Evolutionary conservation across 108 stramenopile genomes (phyloP).

Genomic region (Pseudonitzschia pungens): DNA sequence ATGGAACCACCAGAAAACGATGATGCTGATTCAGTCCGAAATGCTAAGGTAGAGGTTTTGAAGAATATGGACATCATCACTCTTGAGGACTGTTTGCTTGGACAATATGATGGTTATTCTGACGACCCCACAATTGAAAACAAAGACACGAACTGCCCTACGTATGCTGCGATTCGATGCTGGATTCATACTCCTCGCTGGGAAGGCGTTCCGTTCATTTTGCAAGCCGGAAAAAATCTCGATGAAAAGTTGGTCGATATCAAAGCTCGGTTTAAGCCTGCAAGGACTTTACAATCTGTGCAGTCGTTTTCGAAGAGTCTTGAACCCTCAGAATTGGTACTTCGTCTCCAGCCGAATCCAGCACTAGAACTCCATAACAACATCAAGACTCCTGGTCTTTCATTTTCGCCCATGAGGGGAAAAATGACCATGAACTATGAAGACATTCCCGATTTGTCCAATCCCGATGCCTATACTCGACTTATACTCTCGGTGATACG

Average conservation of each 20-base stretch:
- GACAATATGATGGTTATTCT: constrained; percentile 93
- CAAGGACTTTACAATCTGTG: constrained; percentile 53
- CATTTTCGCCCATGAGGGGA: constrained; percentile 56
- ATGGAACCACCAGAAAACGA: constrained; percentile 77
- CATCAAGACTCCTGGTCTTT: constrained; percentile 92
- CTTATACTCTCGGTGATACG: constrained; percentile 93
- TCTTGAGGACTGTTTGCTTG: constrained; percentile 84
- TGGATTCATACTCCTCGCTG: constrained; percentile 93
- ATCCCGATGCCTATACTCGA: constrained; percentile 95
- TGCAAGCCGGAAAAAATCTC: constrained; percentile 97
- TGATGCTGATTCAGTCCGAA: constrained; percentile 75
- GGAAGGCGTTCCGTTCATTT: constrained; percentile 95
- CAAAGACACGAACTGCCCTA: constrained; percentile 86
- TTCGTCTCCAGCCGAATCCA: constrained; percentile 88
- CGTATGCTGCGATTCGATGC: constrained; percentile 85
- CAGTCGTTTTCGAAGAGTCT: constrained; percentile 19
- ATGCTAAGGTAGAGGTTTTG: constrained; percentile 92
- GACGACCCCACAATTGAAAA: constrained; percentile 86
- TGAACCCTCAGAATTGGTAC: constrained; percentile 88
- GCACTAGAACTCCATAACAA: constrained; percentile 87
- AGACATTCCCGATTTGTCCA: constrained; percentile 35
- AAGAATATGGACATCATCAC: constrained; percentile 69
- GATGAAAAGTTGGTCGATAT: constrained; percentile 91
- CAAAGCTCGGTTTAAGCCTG: constrained; percentile 84
- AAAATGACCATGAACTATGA: constrained; percentile 81